Evolutionary conservation across 108 stramenopile species (phyloP).

Genomic region (Stephanodiscus triporus): DNA sequence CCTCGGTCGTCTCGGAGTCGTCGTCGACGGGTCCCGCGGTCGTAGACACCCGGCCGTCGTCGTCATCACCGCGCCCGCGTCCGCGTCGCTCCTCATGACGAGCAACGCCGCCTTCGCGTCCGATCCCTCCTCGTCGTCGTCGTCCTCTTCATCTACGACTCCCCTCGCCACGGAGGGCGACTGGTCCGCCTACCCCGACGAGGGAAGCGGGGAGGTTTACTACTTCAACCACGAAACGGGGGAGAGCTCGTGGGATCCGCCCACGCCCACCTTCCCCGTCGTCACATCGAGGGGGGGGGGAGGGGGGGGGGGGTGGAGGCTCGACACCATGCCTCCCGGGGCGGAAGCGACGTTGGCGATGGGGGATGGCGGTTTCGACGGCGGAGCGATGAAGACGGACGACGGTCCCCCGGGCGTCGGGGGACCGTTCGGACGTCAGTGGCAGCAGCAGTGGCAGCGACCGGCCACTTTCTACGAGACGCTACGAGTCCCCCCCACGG

Average conservation of each 20-base stretch:
- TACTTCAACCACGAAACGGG: constrained; percentile 52
- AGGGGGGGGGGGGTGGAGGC: not conserved
- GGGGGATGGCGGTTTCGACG: not conserved
- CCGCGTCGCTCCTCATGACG: not conserved
- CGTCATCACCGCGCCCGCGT: not conserved
- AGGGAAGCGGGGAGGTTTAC: constrained; percentile 24
- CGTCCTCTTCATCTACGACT: not conserved
- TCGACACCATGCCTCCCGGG: not conserved
- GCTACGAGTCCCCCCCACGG: constrained; percentile 34
- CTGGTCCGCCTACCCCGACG: constrained; percentile 47
- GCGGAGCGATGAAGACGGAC: too few species aligned
- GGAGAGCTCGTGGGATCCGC: constrained; percentile 46
- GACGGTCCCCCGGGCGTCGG: not conserved
- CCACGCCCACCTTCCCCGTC: constrained; percentile 40
- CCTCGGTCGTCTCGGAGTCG: not conserved
- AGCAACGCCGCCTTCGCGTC: constrained; percentile 7
- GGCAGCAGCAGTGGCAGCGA: not conserved
- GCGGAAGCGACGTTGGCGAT: not conserved
- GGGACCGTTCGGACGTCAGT: not conserved
- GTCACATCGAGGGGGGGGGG: not conserved
- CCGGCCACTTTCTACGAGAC: constrained; percentile 39
- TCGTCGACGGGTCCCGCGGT: not conserved
- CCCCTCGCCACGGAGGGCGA: constrained; percentile 42
- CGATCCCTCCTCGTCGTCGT: not conserved
- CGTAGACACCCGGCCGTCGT: not conserved